Evolutionary conservation across 2,329 filamentous ascomycete genomes (phyloP).

Genomic region (Exserohilum rostratum): DNA sequence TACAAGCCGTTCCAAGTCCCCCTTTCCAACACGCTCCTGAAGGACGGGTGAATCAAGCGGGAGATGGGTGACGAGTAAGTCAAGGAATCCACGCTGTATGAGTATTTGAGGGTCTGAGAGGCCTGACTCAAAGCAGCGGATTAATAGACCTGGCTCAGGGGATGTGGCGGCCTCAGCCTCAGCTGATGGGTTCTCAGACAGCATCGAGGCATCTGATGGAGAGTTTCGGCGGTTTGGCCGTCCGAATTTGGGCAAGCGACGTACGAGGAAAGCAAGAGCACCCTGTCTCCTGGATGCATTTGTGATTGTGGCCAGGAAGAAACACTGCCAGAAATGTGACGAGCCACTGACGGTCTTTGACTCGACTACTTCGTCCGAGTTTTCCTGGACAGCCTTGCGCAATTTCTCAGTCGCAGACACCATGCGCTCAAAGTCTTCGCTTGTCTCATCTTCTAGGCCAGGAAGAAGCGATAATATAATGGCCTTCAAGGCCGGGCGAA

Average conservation of each 20-base stretch:
- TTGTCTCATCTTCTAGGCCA: slow-evolving; percentile 92
- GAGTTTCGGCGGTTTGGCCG: slow-evolving; percentile 23
- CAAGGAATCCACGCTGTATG: slow-evolving; percentile 91
- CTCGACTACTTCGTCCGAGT: slow-evolving; percentile 56
- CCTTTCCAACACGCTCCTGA: slow-evolving; percentile 72
- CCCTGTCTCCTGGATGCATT: slow-evolving; percentile 84
- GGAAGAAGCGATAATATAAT: slow-evolving; percentile 88
- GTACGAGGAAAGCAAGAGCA: slow-evolving; percentile 82
- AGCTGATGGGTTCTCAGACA: slow-evolving; percentile 49
- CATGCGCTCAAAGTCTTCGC: slow-evolving; percentile 94
- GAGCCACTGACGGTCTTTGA: slow-evolving; percentile 59
- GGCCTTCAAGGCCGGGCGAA: slow-evolving; percentile 88
- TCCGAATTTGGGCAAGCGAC: slow-evolving; percentile 76
- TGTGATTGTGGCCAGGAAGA: slow-evolving; percentile 92
- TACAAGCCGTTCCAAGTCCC: slow-evolving; percentile 81
- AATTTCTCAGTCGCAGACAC: slow-evolving; percentile 78
- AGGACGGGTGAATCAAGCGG: slow-evolving; percentile 83
- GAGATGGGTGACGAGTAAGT: slow-evolving; percentile 87
- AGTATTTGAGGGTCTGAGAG: slow-evolving; percentile 85
- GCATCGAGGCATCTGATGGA: slow-evolving; percentile 18
- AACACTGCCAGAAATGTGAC: slow-evolving; percentile 97
- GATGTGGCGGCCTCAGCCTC: slow-evolving; percentile 74
- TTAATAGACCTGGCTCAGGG: slow-evolving; percentile 86
- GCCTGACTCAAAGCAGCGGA: slow-evolving; percentile 91
- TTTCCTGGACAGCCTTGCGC: slow-evolving; percentile 67